Conservation (phyloP, 306 rosid species). For the Fagus sylvatica region DNA sequence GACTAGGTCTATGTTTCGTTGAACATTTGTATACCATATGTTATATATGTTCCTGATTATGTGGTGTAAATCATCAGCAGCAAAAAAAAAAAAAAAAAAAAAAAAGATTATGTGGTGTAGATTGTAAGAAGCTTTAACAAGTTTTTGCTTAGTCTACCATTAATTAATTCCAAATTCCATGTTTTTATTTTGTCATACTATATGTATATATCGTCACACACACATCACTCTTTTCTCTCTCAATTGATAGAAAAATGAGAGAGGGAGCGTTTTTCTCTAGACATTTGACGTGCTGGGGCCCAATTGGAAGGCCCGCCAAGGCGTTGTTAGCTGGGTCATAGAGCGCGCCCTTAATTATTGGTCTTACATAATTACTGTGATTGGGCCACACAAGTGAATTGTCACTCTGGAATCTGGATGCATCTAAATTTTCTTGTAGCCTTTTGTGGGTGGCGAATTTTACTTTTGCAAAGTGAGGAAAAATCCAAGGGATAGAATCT, state of each 20-base stretch:
- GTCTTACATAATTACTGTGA: neutral
- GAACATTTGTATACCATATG: neutral
- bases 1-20: neutral
- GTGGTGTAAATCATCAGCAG: too few species aligned
- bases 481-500: neutral
- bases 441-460: neutral
- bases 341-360: constrained; percentile 10
- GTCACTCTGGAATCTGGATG: constrained; percentile 15
- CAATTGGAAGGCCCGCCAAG: neutral
- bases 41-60: neutral
- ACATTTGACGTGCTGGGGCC: constrained; percentile 5
- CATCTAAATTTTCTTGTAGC: neutral
- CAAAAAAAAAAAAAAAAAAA: too few species aligned
- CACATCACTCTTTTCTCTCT: neutral
- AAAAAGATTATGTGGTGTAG: too few species aligned
- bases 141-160: neutral
- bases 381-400: constrained; percentile 8
- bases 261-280: neutral
- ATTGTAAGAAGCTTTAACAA: too few species aligned
- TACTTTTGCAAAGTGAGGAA: neutral
- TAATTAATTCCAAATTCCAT: neutral
- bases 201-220: neutral
- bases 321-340: constrained; percentile 13
- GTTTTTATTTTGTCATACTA: neutral
- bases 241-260: neutral